A percentile compares a stretch with the other conserved stretches of the same genome.
These are phyloP conservation scores for Leccinum olivaceoglutinosum DNA, from an alignment of 1,284 basidiomycete species.

Conservation along the genomic window DNA sequence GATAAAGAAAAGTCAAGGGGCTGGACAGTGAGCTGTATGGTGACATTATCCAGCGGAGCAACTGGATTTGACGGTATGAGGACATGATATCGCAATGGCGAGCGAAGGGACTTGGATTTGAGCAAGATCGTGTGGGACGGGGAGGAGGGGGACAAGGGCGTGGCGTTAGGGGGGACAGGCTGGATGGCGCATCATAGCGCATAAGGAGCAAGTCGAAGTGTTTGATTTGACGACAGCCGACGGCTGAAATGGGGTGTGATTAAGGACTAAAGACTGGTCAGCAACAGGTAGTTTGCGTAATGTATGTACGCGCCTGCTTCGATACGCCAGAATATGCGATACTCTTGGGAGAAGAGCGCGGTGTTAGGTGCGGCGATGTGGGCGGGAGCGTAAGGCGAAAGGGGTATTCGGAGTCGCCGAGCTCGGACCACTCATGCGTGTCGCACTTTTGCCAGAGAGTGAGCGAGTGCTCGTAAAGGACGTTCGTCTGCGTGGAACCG, in stretches of 20 bases:
- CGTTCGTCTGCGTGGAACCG: constrained; percentile 49
- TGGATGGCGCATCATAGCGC: constrained; percentile 53
- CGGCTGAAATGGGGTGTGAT: constrained; percentile 55
- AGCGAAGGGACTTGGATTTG: constrained; percentile 41
- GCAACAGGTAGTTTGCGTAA: constrained; percentile 12
- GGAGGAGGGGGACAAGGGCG: constrained; percentile 23
- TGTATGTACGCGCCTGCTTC: constrained; percentile 60
- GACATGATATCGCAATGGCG: constrained; percentile 45
- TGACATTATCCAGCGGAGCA: constrained; percentile 53
- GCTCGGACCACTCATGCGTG: constrained; percentile 46
- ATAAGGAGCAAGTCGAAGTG: constrained; percentile 63
- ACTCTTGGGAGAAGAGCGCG: constrained; percentile 63
- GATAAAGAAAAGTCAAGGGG: constrained; percentile 43
- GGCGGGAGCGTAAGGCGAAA: constrained; percentile 64
- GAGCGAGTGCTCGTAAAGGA: constrained; percentile 61
- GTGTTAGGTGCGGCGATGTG: constrained; percentile 63
- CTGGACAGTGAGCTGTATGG: constrained; percentile 46
- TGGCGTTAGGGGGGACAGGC: constrained; percentile 27
- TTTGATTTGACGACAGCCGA: constrained; percentile 62
- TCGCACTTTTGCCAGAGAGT: constrained; percentile 66
- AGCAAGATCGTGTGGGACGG: constrained; percentile 34
- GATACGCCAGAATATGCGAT: constrained; percentile 74
- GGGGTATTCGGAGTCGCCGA: constrained; percentile 60
- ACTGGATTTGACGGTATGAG: constrained; percentile 42
- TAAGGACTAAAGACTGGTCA: constrained; percentile 44